Evolutionary conservation across 441 rosid genomes (phyloP), one percentile per base, ranked within the genome.

Genomic region (Jatropha podagrica): DNA sequence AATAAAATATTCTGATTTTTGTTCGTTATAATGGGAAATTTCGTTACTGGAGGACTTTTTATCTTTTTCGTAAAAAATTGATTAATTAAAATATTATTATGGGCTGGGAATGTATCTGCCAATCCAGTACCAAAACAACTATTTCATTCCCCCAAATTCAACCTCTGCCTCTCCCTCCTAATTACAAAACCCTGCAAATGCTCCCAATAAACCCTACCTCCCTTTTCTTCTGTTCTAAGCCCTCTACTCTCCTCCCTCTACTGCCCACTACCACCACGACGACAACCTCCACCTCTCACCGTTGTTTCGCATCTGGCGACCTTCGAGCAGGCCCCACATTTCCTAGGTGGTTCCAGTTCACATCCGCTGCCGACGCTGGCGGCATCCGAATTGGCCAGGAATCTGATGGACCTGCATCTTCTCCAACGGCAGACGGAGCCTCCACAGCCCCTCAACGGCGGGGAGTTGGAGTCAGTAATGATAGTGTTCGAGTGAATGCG

Each of bases 261-360:
- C 61, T 60, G 55, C 26, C 76, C 80, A 65, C 71, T 32, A 9
- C 62, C 60, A 17, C 69, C 48, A 17, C 81, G 59, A 68, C 61
- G 32, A 32, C 46, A 5, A 5, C 51, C 78, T 42, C 62, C 26
- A 62, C 83, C 77, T 77, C 87, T 78, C 69, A 79, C 81, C 86
- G 86, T 78, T 88, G 94, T 85, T 85, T 77, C 51, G 92, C 89
- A 56, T 51, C 91, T 83, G 91, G 80, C n/a, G 85, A 86, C 67
- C 40, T 79, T 65, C 79, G 90, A n/a, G 63, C 74, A 20, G 82
- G 84, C 51, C 81, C 81, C 67, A 40, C 78, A 48, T 76, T 84
- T 65, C 88, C 85, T 32, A 72, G 87, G 74, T 82, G 85, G 92
- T 76, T 81, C 72, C 84, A 78, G 3, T 79, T 79, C 76, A 78